Evolutionary conservation across 2,329 filamentous ascomycete species (phyloP).

Genomic region (Akanthomyces uredinophilus): DNA sequence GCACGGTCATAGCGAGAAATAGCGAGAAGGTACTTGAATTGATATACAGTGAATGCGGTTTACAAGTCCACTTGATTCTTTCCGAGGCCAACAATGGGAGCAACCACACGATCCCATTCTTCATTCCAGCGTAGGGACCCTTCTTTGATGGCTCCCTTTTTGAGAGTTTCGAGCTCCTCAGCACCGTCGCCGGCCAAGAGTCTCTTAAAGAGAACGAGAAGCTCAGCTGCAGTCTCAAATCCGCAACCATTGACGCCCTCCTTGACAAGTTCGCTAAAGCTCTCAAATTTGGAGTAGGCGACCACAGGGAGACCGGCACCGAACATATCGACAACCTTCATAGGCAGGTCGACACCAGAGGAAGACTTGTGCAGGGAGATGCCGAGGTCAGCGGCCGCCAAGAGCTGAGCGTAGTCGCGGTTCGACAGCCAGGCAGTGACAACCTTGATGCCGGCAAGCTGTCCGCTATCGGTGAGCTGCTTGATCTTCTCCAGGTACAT

Average conservation of each 20-base stretch:
- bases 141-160: constrained; percentile 66
- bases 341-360: constrained; percentile 90
- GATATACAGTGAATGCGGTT: background rate
- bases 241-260: constrained; percentile 83
- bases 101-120: constrained; percentile 84
- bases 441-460: constrained; percentile 66
- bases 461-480: constrained; percentile 53
- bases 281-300: constrained; percentile 80
- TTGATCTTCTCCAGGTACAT: constrained; percentile 66
- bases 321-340: constrained; percentile 99
- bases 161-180: constrained; percentile 55
- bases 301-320: constrained; percentile 86
- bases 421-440: constrained; percentile 80
- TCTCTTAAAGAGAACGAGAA: constrained; percentile 57
- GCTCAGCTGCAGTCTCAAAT: constrained; percentile 65
- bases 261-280: constrained; percentile 83
- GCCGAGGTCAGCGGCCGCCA: constrained; percentile 82
- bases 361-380: constrained; percentile 90
- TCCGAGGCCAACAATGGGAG: constrained; percentile 57
- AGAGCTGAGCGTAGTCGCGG: constrained; percentile 75
- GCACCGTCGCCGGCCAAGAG: constrained; percentile 53
- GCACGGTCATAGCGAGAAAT: constrained; percentile 1
- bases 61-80: constrained; percentile 13
- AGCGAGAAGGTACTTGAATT: background rate
- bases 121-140: constrained; percentile 79